A percentile compares a stretch with the other conserved stretches of the same genome.
phyloP scores from a whole-genome alignment of 108 stramenopile species.

The Asterionellopsis glacialis region DNA sequence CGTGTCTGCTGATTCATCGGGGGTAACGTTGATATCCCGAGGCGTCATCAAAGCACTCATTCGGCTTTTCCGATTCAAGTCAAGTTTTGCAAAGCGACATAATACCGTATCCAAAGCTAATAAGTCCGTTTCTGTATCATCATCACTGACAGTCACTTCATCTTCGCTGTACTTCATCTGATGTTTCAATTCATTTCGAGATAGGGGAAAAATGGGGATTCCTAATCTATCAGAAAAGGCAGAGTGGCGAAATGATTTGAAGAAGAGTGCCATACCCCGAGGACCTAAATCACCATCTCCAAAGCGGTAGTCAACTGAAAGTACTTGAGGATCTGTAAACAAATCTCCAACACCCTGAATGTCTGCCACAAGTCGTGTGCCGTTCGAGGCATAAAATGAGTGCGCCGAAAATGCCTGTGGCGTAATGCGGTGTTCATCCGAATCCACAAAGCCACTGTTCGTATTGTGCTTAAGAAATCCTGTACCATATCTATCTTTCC shows the following conservation, averaged over 20 bases:
- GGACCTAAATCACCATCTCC: slow-evolving; percentile 83
- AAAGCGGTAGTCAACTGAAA: slow-evolving; percentile 63
- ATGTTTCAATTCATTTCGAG: slow-evolving; percentile 60
- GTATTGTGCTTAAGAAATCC: slow-evolving; percentile 85
- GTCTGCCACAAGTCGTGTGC: slow-evolving; percentile 79
- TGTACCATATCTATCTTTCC: slow-evolving; percentile 58
- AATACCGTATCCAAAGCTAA: slow-evolving; percentile 5
- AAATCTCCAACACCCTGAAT: slow-evolving; percentile 87
- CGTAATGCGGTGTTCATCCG: slow-evolving; percentile 55
- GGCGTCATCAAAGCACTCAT: slow-evolving; percentile 35
- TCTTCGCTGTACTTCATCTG: slow-evolving; percentile 72
- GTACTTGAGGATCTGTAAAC: slow-evolving; percentile 87
- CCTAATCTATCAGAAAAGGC: slow-evolving; percentile 49
- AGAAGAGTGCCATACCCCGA: slow-evolving; percentile 82
- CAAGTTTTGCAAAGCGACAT: slow-evolving; percentile 41
- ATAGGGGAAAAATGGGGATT: slow-evolving; percentile 70
- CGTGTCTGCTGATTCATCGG: slow-evolving; percentile 20
- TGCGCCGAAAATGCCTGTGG: slow-evolving; percentile 82
- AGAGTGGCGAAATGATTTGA: slow-evolving; percentile 63
- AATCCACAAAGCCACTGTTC: slow-evolving; percentile 77
- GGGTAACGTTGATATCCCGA: slow-evolving; percentile 19
- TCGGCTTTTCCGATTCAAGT: slow-evolving; percentile 49
- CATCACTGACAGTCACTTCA: slow-evolving; percentile 46
- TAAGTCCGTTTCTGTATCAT: neutral
- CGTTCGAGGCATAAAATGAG: slow-evolving; percentile 71